Evolutionary conservation across 352 stramenopile species (phyloP), one percentile per base, ranked within the genome.

Genomic region (Thraustochytrium striatum): DNA sequence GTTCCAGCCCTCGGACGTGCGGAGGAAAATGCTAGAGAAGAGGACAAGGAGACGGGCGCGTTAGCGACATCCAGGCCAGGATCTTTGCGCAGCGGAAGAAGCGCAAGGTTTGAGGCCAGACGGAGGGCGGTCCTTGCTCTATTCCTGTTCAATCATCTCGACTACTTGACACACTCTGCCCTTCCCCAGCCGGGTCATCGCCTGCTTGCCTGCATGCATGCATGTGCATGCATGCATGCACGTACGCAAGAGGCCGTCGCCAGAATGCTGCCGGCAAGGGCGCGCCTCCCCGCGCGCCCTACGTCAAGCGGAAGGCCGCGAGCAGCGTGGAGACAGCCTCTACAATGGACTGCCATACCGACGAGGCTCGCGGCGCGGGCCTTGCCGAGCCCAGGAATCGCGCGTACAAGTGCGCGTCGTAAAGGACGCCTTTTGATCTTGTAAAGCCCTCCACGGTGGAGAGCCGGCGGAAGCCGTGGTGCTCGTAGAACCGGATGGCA

Each of bases 401-500:
- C 35, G 87, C 87, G 82, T 92, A 94, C 8, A 94, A 75, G 83
- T 86, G 93, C 72, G 87, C 92, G 79, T 87, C 84, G 79, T 91
- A 86, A 53, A 85, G 81, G 61, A 87, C 62, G 13, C 79, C 85
- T 53, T 91, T 83, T 62, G 93, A 93, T 2, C 73, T 84, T 65
- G 93, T 93, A 70, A 93, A 94, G 47, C 91, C 85, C 81, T 65
- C 9, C n/a, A 50, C 55, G 52, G 3, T 43, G 41, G 91, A 88
- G 43, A 98, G 84, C 75, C 92, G 92, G 65, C 89, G 88, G 81
- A 98, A 98, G 7, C 92, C 93, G 70, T 97, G 92, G 82, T 93
- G 92, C 88, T 98, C 93, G 85, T 98, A 98, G 81, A 98, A 97
- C 78, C 88, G 88, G 82, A 97, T 89, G 0, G 95, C 95, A 28